These are phyloP conservation scores for Geranium incanum DNA, from an alignment of 441 rosid species.

Conservation along the genomic window DNA sequence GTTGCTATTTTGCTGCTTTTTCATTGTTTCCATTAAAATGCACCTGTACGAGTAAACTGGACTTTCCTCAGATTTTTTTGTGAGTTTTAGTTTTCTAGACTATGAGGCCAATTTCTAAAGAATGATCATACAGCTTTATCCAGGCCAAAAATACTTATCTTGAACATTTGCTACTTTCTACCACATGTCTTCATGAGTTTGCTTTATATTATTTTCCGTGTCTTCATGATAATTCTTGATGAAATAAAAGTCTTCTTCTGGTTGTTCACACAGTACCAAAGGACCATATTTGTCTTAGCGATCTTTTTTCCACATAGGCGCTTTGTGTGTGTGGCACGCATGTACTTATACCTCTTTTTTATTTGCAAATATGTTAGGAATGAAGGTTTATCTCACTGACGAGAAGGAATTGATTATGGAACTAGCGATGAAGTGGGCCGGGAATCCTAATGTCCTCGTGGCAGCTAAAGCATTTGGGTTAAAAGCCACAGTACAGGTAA, in stretches of 20 bases:
- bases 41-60: neutral
- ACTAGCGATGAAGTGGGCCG: conserved; percentile 59
- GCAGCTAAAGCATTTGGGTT: conserved; percentile 57
- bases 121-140: neutral
- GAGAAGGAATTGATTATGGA: conserved; percentile 70
- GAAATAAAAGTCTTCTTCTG: too few species aligned
- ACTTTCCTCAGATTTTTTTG: neutral
- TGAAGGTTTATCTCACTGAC: conserved; percentile 58
- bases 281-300: too few species aligned
- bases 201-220: too few species aligned
- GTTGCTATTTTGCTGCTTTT: neutral
- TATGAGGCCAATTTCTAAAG: neutral
- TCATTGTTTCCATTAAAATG: neutral
- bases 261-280: too few species aligned
- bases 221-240: too few species aligned
- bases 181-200: neutral
- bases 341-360: neutral
- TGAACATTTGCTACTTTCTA: neutral
- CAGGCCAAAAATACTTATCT: neutral
- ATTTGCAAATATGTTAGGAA: conserved; percentile 30
- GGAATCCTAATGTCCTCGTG: conserved; percentile 48
- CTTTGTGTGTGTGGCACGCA: too few species aligned
- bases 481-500: conserved; percentile 53
- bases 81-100: neutral
- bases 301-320: too few species aligned